Conservation (phyloP, 1,139 yeast genomes). For the Candida smagusa region DNA sequence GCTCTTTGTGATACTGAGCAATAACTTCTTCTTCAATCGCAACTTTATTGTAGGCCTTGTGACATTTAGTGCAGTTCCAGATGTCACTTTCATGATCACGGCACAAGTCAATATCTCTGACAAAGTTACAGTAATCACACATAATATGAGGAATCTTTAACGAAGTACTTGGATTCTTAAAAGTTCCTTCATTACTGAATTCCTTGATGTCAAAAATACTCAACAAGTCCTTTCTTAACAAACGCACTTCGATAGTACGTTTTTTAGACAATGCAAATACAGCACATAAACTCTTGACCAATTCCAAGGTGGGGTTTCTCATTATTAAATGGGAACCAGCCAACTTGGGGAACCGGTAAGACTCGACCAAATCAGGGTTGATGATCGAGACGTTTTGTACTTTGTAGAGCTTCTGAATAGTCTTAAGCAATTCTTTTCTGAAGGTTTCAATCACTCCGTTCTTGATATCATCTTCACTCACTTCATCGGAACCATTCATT, state of each 20-base stretch:
- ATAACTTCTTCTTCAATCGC: conserved; percentile 78
- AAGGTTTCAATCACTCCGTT: conserved; percentile 49
- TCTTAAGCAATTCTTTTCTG: conserved; percentile 60
- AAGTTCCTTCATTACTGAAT: conserved; percentile 75
- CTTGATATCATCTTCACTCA: conserved; percentile 27
- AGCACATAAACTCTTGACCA: conserved; percentile 74
- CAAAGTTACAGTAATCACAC: conserved; percentile 76
- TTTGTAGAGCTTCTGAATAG: conserved; percentile 62
- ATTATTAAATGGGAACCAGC: conserved; percentile 67
- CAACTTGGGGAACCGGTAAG: conserved; percentile 67
- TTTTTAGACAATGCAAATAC: conserved; percentile 65
- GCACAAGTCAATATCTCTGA: conserved; percentile 80
- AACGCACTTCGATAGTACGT: conserved; percentile 68
- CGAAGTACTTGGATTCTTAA: conserved; percentile 71
- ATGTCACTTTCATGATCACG: conserved; percentile 50
- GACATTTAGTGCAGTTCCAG: conserved; percentile 74
- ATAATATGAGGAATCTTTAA: conserved; percentile 64
- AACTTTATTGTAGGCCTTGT: conserved; percentile 58
- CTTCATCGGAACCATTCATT: conserved; percentile 21
- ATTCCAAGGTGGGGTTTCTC: conserved; percentile 72
- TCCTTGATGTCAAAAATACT: conserved; percentile 76
- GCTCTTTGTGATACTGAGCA: conserved; percentile 51
- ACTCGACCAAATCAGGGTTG: conserved; percentile 60
- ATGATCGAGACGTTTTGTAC: conserved; percentile 72
- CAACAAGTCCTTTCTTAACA: conserved; percentile 71